A percentile compares a stretch with the other conserved stretches of the same genome.
phyloP scores from a whole-genome alignment of 129 eudicot genomes.

The Arctium minus region DNA sequence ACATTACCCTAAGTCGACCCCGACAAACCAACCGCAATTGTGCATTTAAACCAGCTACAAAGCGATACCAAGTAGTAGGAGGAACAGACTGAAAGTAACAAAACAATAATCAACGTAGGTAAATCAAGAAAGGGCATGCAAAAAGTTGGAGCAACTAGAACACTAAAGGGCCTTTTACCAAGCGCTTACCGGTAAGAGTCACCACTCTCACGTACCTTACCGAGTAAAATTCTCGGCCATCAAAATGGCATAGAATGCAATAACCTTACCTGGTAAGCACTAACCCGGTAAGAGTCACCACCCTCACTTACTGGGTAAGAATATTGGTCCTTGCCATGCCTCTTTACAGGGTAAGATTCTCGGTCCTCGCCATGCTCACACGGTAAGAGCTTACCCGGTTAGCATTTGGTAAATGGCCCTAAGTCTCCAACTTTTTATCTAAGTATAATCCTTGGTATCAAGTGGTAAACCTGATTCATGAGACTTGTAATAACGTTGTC shows the following conservation, averaged over 20 bases:
- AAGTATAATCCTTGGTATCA: background rate
- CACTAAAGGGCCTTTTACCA: background rate
- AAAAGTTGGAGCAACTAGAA: background rate
- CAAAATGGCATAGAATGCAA: too few species aligned
- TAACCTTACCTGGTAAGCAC: too few species aligned
- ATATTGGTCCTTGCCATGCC: too few species aligned
- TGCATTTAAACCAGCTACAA: slow-evolving; percentile 97
- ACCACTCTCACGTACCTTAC: too few species aligned
- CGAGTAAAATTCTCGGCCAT: too few species aligned
- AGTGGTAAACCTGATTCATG: slow-evolving; percentile 81
- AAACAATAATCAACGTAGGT: background rate
- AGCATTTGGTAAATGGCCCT: too few species aligned
- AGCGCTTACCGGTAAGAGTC: too few species aligned
- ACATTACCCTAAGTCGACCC: slow-evolving; percentile 65
- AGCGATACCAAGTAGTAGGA: slow-evolving; percentile 96
- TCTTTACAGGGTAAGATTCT: too few species aligned
- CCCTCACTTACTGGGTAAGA: too few species aligned
- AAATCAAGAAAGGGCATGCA: background rate
- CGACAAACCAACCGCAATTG: slow-evolving; percentile 79
- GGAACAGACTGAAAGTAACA: slow-evolving; percentile 62
- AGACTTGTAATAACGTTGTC: slow-evolving; percentile 82
- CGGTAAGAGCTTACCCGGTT: too few species aligned
- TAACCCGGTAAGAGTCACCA: too few species aligned
- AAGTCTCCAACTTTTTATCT: background rate
- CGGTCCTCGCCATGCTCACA: too few species aligned